These are phyloP conservation scores for Pochonia chlamydosporia DNA, from an alignment of 2,329 filamentous ascomycete genomes.

Conservation along the genomic window DNA sequence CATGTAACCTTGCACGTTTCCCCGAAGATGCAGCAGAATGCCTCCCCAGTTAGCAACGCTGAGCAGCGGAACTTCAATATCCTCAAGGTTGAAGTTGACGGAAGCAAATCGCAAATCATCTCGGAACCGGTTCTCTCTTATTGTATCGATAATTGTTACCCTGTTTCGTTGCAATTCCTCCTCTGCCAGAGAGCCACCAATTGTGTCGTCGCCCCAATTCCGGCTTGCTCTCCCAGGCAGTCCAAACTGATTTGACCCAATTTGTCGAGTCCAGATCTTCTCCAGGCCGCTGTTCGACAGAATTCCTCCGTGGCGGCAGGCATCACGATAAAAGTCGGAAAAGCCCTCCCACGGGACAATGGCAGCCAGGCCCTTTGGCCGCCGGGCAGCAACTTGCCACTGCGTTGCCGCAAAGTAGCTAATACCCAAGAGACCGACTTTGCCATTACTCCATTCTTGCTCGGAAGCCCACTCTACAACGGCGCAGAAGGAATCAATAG, in stretches of 20 bases:
- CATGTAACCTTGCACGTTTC: conserved; percentile 61
- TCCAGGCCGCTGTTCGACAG: conserved; percentile 46
- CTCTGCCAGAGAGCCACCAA: conserved; percentile 52
- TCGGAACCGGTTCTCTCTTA: conserved; percentile 34
- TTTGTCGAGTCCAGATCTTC: conserved; percentile 53
- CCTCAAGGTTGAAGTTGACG: conserved; percentile 58
- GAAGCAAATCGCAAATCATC: conserved; percentile 60
- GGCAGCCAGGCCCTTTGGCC: conserved; percentile 37
- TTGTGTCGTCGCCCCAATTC: conserved; percentile 50
- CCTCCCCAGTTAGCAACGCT: conserved; percentile 68
- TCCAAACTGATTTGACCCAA: conserved; percentile 58
- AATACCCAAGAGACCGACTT: conserved; percentile 41
- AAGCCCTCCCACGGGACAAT: conserved; percentile 48
- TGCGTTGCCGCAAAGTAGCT: conserved; percentile 39
- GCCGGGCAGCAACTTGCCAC: conserved; percentile 40
- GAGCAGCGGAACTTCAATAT: conserved; percentile 62
- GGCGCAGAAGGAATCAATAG: conserved; percentile 42
- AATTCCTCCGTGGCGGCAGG: conserved; percentile 57
- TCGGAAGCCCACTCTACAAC: conserved; percentile 44
- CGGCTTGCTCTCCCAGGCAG: conserved; percentile 39
- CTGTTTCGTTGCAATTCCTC: conserved; percentile 45
- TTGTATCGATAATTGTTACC: conserved; percentile 24
- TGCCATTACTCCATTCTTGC: conserved; percentile 40
- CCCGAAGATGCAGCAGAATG: conserved; percentile 61
- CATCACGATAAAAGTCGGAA: conserved; percentile 50